Base-by-base conservation (phyloP, 2,329 filamentous ascomycete genomes). In the Colletotrichum lentis region DNA sequence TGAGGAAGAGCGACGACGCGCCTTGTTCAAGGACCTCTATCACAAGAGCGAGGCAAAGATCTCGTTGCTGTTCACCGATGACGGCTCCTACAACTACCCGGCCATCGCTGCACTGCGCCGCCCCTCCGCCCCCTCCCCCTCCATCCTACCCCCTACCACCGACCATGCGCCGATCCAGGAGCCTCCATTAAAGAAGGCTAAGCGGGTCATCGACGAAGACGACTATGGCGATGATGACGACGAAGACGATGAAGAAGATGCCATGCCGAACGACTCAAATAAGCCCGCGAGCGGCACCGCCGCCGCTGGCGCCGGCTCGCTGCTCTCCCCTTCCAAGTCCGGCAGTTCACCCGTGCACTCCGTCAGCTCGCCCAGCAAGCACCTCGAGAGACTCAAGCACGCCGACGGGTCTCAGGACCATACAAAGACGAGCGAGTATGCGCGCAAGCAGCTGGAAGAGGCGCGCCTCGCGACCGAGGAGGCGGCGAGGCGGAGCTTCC, bases 401-500 rank as follows among this genome's bases (percentile, higher is more conserved):
- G 81, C 82, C 59, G 83, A 83, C 54, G 75, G 73, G 10, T 79
- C 80, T 43, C 83, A 83, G 71, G 76, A 87, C 74, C 84, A 83
- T 79, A 82, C 88, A 63, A 93, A 93, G 77, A 87, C 89, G 27
- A 89, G 90, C 8, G 94, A 97, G 76, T 92, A 97, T 83, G 92
- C 93, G 78, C 92, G 96, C 75, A 97, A 97, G 80, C 93, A 94
- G 78, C 81, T 98, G 71, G 94, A 98, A 78, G 92, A 97, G 76
- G 93, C 93, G 73, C 96, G 96, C 77, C 94, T 91, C 77, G 93
- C 92, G 37, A 94, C 92, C 55, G 95, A 97, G 75, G 93, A 97
- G 75, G 91, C 92, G 58, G 96, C 93, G 50, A 94, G 94, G 80
- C 88, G 89, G 74, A 96, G 91, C 80, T 98, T 97, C 79, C 91